Base-by-base conservation (phyloP, 163 green algal species). In the Chlorella variabilis region DNA sequence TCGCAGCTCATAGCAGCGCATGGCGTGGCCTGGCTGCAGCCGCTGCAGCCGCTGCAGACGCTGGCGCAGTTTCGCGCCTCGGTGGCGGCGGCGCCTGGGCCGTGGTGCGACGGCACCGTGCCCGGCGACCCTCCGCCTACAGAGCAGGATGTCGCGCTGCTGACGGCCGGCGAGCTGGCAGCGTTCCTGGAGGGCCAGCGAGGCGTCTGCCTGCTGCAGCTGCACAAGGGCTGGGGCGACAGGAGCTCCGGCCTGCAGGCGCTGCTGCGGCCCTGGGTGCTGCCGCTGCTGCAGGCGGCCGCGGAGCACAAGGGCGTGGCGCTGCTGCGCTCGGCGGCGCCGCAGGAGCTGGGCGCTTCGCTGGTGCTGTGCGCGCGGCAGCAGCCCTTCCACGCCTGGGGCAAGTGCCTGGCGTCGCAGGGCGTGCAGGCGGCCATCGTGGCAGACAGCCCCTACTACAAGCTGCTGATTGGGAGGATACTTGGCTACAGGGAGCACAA, bases 391-490 rank as follows among this genome's bases (percentile, higher is more conserved):
- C 71, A 81, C 31, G 71, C 80, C 0, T 92, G 90, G 90, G 87
- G 56, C 2, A 79, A 75, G 41, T 83, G 89, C 67, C 73, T 94
- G 41, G 90, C 86, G 4, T 67, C 69, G 20, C 87, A 91, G 76
- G 87, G 90, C 2, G 90, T 83, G 23, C 87, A 93, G 83, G 85
- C 87, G 0, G 77, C 83, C 0, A 68, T 94, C 25, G 87, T 93
- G 41, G 90, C 90, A 34, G 87, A 92, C 58, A 90, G 81, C 23
- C 84, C 90, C 17, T 94, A 87, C 66, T 94, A 94, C 78, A 93
- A 94, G 82, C 34, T 82, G 48, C 48, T 74, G 27, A 80, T 80
- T 18, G 73, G 90, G 2, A 83, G 84, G 34, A 86, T 93, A n/a
- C 75, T 94, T 62, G 90, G 90, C 0, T 94, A 94, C 58, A 70